Percentiles rank a stretch among this genome's conserved stretches.
Evolutionary conservation across 2,329 filamentous ascomycete genomes (phyloP).

Genomic region (Talaromyces funiculosus): DNA sequence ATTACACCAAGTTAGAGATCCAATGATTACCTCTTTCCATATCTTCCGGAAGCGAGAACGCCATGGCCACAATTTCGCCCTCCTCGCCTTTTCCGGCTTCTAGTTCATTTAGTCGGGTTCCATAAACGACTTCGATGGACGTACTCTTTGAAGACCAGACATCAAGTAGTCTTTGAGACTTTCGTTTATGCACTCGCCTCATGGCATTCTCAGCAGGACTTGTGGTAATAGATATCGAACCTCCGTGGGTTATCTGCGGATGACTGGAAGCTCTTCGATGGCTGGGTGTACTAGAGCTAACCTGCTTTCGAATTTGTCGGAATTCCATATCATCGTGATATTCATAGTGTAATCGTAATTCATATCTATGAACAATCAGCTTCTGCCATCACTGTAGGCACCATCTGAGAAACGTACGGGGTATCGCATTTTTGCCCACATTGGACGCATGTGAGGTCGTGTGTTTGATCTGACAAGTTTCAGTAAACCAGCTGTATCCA

Average conservation of each 20-base stretch:
- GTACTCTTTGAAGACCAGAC: slow-evolving; percentile 26
- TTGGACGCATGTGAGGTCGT: slow-evolving; percentile 13
- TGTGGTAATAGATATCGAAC: slow-evolving; percentile 15
- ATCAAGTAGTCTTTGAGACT: slow-evolving; percentile 22
- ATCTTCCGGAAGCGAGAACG: slow-evolving; percentile 26
- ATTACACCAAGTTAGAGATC: not conserved
- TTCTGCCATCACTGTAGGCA: not conserved
- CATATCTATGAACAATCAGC: slow-evolving; percentile 11
- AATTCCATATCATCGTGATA: slow-evolving; percentile 17
- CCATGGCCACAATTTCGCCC: slow-evolving; percentile 26
- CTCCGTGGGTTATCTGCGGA: slow-evolving; percentile 3
- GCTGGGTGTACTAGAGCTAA: not conserved
- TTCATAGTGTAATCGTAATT: slow-evolving; percentile 15
- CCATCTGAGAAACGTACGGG: not conserved
- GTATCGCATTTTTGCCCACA: slow-evolving; percentile 14
- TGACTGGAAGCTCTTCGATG: slow-evolving; percentile 14
- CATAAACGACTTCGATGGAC: not conserved
- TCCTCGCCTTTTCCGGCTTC: slow-evolving; percentile 25
- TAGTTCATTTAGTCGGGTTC: slow-evolving; percentile 9
- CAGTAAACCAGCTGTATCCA: slow-evolving; percentile 12
- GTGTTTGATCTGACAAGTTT: slow-evolving; percentile 12
- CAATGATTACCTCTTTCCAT: slow-evolving; percentile 22
- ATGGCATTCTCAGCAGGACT: slow-evolving; percentile 19
- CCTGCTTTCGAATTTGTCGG: slow-evolving; percentile 11
- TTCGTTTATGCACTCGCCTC: slow-evolving; percentile 15